Evolutionary conservation across 345 rosid species (phyloP).

Genomic region (Brassica rapa): DNA sequence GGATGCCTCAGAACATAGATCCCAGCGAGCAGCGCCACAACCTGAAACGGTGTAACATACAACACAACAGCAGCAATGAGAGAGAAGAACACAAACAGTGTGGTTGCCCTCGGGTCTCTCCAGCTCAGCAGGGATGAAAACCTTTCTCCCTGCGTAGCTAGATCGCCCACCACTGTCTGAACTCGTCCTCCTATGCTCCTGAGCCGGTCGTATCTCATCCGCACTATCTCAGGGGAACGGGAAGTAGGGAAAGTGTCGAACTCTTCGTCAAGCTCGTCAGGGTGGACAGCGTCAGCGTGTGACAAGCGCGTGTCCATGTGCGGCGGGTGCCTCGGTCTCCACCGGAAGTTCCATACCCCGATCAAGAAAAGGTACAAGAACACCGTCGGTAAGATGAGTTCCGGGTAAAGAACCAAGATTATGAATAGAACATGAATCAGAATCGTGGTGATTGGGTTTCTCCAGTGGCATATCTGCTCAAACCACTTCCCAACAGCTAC

Average conservation of each 20-base stretch:
- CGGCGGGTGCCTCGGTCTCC: constrained; percentile 95
- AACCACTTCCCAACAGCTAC: constrained; percentile 88
- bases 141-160: constrained; percentile 95
- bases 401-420: constrained; percentile 84
- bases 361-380: constrained; percentile 90
- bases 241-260: constrained; percentile 91
- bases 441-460: constrained; percentile 84
- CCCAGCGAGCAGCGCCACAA: constrained; percentile 66
- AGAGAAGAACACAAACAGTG: constrained; percentile 83
- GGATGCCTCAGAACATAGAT: constrained; percentile 87
- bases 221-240: constrained; percentile 60
- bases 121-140: constrained; percentile 84
- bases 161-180: constrained; percentile 94
- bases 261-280: constrained; percentile 94
- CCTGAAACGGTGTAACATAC: constrained; percentile 90
- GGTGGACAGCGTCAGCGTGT: constrained; percentile 82
- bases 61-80: constrained; percentile 76
- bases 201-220: constrained; percentile 89
- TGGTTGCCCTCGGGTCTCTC: constrained; percentile 95
- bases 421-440: constrained; percentile 79
- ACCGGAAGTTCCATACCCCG: constrained; percentile 87
- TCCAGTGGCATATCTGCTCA: constrained; percentile 92
- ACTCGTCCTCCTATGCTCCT: constrained; percentile 91
- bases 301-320: constrained; percentile 95
- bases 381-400: constrained; percentile 80